These are phyloP conservation scores for Xylaria venustula DNA, from an alignment of 495 filamentous ascomycete species.

Conservation along the genomic window DNA sequence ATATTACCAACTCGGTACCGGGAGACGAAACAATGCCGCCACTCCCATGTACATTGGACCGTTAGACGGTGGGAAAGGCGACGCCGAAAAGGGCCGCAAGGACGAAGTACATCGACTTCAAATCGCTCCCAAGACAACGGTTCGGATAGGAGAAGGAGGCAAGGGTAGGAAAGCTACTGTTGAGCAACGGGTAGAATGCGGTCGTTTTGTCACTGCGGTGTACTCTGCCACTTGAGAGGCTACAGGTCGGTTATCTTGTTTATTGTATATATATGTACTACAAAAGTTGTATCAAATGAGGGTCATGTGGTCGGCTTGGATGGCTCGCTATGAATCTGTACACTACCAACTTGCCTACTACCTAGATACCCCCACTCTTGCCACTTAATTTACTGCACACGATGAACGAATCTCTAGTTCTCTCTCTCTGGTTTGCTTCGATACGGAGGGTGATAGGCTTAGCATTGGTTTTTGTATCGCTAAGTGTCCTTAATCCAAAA, in stretches of 20 bases:
- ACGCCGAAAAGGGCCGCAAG: conserved; percentile 46
- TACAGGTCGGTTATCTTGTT: neutral
- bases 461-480: too few relatives aligned
- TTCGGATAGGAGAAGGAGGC: conserved; percentile 59
- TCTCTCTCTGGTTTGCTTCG: too few relatives aligned
- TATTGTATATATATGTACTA: conserved; percentile 10
- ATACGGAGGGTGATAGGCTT: too few relatives aligned
- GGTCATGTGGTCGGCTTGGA: neutral
- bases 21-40: conserved; percentile 75
- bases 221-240: conserved; percentile 55
- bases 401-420: too few relatives aligned
- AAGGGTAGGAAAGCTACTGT: conserved; percentile 66
- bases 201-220: conserved; percentile 77
- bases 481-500: too few relatives aligned
- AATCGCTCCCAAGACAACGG: conserved; percentile 74
- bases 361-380: conserved; percentile 10
- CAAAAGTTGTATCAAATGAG: neutral
- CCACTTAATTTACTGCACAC: too few relatives aligned
- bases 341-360: too few relatives aligned
- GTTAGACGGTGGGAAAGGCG: conserved; percentile 55
- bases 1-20: conserved; percentile 86
- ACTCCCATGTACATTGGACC: conserved; percentile 77
- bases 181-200: conserved; percentile 89
- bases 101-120: conserved; percentile 76
- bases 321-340: neutral